Evolutionary conservation across 192 early-diverging fungal species (phyloP).

Genomic region (Pilobolus umbonatus): DNA sequence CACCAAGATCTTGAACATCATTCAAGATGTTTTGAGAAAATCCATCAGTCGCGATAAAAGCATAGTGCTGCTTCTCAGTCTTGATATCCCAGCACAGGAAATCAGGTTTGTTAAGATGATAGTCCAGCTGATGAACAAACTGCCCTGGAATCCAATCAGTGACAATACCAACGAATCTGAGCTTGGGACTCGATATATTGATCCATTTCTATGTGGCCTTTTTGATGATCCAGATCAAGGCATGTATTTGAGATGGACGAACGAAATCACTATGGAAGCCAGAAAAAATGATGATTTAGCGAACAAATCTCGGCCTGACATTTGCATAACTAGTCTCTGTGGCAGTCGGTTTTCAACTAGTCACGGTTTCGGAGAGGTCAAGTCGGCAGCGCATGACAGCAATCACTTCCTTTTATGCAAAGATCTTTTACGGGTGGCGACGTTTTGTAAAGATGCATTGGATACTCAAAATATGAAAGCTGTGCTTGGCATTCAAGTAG

Average conservation of each 20-base stretch:
- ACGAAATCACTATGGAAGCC: slow-evolving; percentile 11
- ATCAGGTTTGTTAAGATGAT: slow-evolving; percentile 7
- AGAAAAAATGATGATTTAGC: neutral
- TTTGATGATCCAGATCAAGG: slow-evolving; percentile 5
- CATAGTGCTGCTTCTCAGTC: slow-evolving; percentile 4
- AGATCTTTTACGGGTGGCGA: slow-evolving; percentile 1
- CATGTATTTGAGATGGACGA: slow-evolving; percentile 8
- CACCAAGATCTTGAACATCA: slow-evolving; percentile 9
- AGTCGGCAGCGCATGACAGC: slow-evolving; percentile 2
- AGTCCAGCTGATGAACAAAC: slow-evolving; percentile 4
- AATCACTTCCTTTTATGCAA: slow-evolving; percentile 4
- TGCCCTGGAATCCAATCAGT: neutral
- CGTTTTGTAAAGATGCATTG: slow-evolving; percentile 4
- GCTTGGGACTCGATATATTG: slow-evolving; percentile 4
- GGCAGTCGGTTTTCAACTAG: neutral
- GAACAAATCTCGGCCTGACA: slow-evolving; percentile 1
- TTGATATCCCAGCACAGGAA: slow-evolving; percentile 11
- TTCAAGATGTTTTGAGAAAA: slow-evolving; percentile 13
- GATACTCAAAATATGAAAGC: slow-evolving; percentile 4
- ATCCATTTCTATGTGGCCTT: slow-evolving; percentile 13
- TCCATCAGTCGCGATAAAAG: slow-evolving; percentile 6
- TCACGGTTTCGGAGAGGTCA: slow-evolving; percentile 9
- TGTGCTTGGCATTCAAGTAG: neutral
- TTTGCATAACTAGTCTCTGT: slow-evolving; percentile 6
- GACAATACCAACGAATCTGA: slow-evolving; percentile 8